These are phyloP conservation scores for Lentinula raphanica DNA, from an alignment of 768 basidiomycete genomes.

Conservation along the genomic window DNA sequence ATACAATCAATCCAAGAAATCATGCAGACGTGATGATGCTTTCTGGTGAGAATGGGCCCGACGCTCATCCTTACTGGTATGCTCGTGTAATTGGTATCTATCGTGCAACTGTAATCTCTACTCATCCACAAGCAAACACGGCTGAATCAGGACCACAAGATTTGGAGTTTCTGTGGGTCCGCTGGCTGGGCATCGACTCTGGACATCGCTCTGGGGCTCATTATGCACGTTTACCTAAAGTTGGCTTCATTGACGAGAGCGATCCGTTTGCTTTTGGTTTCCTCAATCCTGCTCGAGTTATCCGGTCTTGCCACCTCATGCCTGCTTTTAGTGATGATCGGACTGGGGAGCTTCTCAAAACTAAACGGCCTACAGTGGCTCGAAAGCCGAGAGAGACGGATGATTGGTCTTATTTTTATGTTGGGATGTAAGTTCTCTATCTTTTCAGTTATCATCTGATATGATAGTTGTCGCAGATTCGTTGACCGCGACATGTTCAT, in stretches of 20 bases:
- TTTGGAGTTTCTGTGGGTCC: slow-evolving; percentile 39
- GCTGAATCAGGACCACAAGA: slow-evolving; percentile 1
- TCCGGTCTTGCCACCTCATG: background rate
- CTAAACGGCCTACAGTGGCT: background rate
- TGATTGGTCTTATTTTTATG: background rate
- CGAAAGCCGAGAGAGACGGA: background rate
- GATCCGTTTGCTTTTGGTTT: background rate
- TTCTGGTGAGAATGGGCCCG: background rate
- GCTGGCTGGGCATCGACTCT: slow-evolving; percentile 28
- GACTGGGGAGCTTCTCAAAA: background rate
- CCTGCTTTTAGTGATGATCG: background rate
- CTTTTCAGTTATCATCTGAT: background rate
- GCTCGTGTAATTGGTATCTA: slow-evolving; percentile 8
- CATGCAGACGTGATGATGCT: slow-evolving; percentile 22
- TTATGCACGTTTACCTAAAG: slow-evolving; percentile 22
- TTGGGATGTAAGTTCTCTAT: background rate
- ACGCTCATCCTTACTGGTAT: slow-evolving; percentile 7
- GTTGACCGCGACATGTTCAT: background rate
- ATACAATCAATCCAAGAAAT: slow-evolving; percentile 22
- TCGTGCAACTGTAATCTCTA: background rate
- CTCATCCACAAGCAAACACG: too few species aligned
- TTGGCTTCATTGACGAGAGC: slow-evolving; percentile 16
- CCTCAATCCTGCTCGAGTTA: background rate
- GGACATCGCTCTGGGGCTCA: slow-evolving; percentile 21
- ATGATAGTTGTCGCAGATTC: background rate